Conservation (phyloP, 202 grass and related monocot genomes). For the Cymbopogon flexuosus region DNA sequence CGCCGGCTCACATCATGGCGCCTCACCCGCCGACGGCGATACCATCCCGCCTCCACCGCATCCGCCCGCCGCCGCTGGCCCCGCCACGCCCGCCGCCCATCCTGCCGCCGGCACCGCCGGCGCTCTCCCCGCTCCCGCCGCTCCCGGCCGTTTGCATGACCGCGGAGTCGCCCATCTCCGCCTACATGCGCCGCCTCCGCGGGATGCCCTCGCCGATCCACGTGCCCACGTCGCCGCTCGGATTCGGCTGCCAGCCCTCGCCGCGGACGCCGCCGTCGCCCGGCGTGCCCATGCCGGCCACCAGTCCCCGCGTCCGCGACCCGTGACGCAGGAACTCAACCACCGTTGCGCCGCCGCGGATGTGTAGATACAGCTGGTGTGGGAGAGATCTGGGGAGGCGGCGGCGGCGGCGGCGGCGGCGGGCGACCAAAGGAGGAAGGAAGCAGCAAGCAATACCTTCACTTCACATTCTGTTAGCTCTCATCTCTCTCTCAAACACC, state of each 20-base stretch:
- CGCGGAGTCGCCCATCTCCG: slow-evolving; percentile 89
- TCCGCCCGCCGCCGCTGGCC: slow-evolving; percentile 79
- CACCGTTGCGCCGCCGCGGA: slow-evolving; percentile 7
- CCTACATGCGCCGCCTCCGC: slow-evolving; percentile 93
- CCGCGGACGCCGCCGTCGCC: slow-evolving; percentile 77
- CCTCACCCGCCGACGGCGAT: slow-evolving; percentile 34
- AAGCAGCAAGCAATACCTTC: slow-evolving; percentile 31
- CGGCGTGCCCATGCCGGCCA: slow-evolving; percentile 67
- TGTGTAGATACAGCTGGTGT: slow-evolving; percentile 50
- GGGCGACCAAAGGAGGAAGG: slow-evolving; percentile 12
- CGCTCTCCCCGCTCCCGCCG: slow-evolving; percentile 71
- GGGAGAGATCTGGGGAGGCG: slow-evolving; percentile 44
- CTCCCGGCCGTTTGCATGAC: slow-evolving; percentile 69
- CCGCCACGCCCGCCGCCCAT: slow-evolving; percentile 37
- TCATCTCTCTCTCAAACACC: slow-evolving; percentile 2
- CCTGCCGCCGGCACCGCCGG: background rate
- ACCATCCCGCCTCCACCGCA: slow-evolving; percentile 84
- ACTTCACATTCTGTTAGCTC: slow-evolving; percentile 49
- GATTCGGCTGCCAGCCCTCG: slow-evolving; percentile 74
- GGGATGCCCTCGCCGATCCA: slow-evolving; percentile 51
- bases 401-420: background rate
- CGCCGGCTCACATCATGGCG: slow-evolving; percentile 27
- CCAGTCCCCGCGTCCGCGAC: slow-evolving; percentile 60
- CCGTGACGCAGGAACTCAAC: slow-evolving; percentile 4
- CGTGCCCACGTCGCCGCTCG: slow-evolving; percentile 66